Conservation (phyloP, 306 rosid genomes). For the Dryas alaskensis region DNA sequence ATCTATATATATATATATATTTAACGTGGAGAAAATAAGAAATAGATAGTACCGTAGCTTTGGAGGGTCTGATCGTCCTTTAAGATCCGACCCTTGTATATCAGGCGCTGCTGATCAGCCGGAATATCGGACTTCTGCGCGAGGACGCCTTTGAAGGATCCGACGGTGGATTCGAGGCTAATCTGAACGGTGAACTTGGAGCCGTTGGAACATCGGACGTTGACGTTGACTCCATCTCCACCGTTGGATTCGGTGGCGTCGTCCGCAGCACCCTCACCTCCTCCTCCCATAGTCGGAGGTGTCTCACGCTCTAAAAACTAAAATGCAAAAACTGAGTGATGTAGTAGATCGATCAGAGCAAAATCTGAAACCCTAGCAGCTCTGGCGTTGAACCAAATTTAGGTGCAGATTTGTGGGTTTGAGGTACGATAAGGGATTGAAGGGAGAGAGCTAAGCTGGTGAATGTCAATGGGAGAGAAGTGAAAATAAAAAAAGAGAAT, state of each 20-base stretch:
- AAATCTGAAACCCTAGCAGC: slow-evolving; percentile 27
- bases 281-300: slow-evolving; percentile 60
- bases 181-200: slow-evolving; percentile 60
- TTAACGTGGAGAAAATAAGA: background rate
- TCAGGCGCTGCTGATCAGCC: slow-evolving; percentile 71
- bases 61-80: slow-evolving; percentile 72
- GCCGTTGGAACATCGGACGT: slow-evolving; percentile 71
- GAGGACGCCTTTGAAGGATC: slow-evolving; percentile 52
- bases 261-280: slow-evolving; percentile 45
- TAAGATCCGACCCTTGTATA: slow-evolving; percentile 85
- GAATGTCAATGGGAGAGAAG: slow-evolving; percentile 9
- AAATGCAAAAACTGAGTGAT: background rate
- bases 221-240: slow-evolving; percentile 46
- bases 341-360: slow-evolving; percentile 11
- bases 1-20: background rate
- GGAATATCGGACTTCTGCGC: slow-evolving; percentile 55
- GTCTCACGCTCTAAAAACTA: slow-evolving; percentile 1
- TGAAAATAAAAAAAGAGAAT: background rate
- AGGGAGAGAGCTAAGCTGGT: background rate
- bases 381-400: slow-evolving; percentile 16
- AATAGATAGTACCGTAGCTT: slow-evolving; percentile 55
- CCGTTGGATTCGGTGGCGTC: slow-evolving; percentile 30
- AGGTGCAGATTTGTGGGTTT: slow-evolving; percentile 5
- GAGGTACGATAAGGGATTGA: slow-evolving; percentile 8
- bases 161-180: slow-evolving; percentile 51